These are phyloP conservation scores for Porphyra umbilicalis DNA, from an alignment of 31 red algal genomes.

Conservation along the genomic window DNA sequence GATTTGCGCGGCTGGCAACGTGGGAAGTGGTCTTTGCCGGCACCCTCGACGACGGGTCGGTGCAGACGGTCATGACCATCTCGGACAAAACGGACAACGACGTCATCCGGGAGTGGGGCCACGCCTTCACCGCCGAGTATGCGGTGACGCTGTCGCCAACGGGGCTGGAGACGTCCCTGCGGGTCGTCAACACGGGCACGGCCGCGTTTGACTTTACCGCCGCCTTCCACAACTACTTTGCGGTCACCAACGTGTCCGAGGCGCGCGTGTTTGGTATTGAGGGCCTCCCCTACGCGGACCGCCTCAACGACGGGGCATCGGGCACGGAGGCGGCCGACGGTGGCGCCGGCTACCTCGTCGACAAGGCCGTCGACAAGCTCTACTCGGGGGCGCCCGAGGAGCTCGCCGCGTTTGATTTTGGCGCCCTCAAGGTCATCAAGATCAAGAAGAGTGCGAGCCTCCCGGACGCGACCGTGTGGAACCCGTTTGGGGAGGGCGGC, in stretches of 20 bases:
- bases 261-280: slow-evolving; percentile 88
- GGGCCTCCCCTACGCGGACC: slow-evolving; percentile 43
- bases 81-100: slow-evolving; percentile 23
- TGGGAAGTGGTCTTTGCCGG: slow-evolving; percentile 56
- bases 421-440: slow-evolving; percentile 80
- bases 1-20: slow-evolving; percentile 79
- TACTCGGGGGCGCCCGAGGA: slow-evolving; percentile 79
- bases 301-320: slow-evolving; percentile 50
- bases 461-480: slow-evolving; percentile 92
- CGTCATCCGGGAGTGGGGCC: slow-evolving; percentile 39
- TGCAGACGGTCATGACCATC: slow-evolving; percentile 42
- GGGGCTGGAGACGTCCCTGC: slow-evolving; percentile 76
- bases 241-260: slow-evolving; percentile 44
- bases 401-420: slow-evolving; percentile 89
- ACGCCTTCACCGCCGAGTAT: slow-evolving; percentile 82
- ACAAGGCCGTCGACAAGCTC: slow-evolving; percentile 77
- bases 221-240: slow-evolving; percentile 97
- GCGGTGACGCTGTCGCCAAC: slow-evolving; percentile 66
- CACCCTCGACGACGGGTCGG: slow-evolving; percentile 39
- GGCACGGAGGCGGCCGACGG: slow-evolving; percentile 41
- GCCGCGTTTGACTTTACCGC: slow-evolving; percentile 71
- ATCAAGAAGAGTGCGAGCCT: slow-evolving; percentile 81
- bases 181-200: slow-evolving; percentile 71
- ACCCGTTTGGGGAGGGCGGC: slow-evolving; percentile 84
- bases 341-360: slow-evolving; percentile 55